A percentile compares a stretch with the other conserved stretches of the same genome.
Conservation (phyloP, 176 grass and related monocot species). For the Carex scoparia region DNA sequence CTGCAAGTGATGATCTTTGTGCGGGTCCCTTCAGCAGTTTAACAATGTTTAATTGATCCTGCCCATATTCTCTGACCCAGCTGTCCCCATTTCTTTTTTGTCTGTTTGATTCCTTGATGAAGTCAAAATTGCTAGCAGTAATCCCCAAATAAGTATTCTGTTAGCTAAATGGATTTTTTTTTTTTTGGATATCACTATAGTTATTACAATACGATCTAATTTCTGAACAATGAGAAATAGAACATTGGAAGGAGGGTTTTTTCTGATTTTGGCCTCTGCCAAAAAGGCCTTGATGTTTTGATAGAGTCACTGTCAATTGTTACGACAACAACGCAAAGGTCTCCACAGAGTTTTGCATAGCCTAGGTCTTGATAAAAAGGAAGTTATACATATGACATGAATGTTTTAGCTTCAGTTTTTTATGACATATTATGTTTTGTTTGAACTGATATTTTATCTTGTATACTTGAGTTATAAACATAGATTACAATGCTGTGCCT, state of each 20-base stretch:
- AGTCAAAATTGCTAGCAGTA: too few species aligned
- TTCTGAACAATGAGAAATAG: not conserved
- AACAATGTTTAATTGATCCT: too few species aligned
- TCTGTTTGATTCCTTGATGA: too few species aligned
- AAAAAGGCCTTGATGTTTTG: not conserved
- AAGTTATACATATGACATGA: not conserved
- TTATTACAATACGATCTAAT: not conserved
- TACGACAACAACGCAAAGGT: not conserved
- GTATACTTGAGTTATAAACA: not conserved
- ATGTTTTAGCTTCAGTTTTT: not conserved
- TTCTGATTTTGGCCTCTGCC: not conserved
- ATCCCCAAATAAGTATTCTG: not conserved
- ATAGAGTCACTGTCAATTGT: not conserved
- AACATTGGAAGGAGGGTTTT: not conserved
- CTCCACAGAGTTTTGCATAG: not conserved
- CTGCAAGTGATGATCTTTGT: too few species aligned
- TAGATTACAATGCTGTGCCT: not conserved
- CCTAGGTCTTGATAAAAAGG: not conserved
- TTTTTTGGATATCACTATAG: not conserved
- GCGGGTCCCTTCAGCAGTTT: too few species aligned
- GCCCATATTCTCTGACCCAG: too few species aligned
- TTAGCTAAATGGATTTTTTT: not conserved
- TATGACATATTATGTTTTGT: not conserved
- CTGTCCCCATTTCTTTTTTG: too few species aligned
- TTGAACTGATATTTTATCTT: not conserved